Conservation (phyloP, 768 basidiomycete genomes). For the Amanita phalloides region DNA sequence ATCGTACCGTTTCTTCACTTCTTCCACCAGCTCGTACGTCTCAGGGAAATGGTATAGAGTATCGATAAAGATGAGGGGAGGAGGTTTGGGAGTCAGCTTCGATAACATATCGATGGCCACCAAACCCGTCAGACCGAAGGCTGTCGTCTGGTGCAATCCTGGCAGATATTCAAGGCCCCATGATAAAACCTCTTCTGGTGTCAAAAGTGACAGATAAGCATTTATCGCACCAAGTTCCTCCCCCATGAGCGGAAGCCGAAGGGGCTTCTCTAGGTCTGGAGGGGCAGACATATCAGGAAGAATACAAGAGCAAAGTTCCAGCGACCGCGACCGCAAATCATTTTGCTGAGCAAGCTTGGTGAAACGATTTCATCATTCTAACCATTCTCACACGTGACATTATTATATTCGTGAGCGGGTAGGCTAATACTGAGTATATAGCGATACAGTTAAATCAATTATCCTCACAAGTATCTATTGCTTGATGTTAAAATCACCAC, state of each 20-base stretch:
- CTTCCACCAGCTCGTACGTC: conserved; percentile 81
- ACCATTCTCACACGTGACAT: not conserved
- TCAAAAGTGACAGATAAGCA: conserved; percentile 52
- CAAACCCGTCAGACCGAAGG: conserved; percentile 92
- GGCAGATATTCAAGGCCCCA: conserved; percentile 83
- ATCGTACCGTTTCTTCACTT: conserved; percentile 70
- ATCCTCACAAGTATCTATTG: not conserved
- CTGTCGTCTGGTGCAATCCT: conserved; percentile 85
- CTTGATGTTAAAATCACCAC: not conserved
- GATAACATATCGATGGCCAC: conserved; percentile 93
- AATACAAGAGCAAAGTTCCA: not conserved
- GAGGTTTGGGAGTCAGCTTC: conserved; percentile 54
- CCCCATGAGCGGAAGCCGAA: conserved; percentile 45
- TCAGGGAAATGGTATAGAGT: conserved; percentile 94
- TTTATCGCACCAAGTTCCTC: conserved; percentile 64
- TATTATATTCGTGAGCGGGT: not conserved
- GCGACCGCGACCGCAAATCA: no score
- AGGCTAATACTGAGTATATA: not conserved
- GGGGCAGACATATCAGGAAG: not conserved
- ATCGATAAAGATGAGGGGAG: conserved; percentile 92
- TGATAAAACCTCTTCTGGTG: conserved; percentile 73
- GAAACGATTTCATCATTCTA: not conserved
- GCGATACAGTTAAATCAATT: not conserved
- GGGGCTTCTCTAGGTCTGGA: conserved; percentile 25
- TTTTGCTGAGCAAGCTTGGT: no score